Conservation (phyloP, 139 green algal genomes). For the Auxenochlorella pyrenoidosa region DNA sequence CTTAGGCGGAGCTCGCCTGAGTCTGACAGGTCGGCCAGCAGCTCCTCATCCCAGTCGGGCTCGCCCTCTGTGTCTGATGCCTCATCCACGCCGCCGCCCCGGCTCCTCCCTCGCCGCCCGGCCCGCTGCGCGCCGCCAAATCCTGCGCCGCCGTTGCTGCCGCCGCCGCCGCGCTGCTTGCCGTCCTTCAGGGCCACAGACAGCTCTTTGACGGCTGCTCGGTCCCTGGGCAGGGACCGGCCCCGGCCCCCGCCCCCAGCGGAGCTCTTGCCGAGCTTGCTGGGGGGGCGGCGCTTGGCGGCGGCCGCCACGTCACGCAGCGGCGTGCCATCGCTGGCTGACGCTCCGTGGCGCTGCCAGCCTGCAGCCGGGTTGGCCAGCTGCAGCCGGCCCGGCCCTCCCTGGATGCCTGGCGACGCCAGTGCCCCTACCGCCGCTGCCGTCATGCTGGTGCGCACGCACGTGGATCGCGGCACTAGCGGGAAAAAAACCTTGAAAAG, state of each 20-base stretch:
- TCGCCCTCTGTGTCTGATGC: constrained; percentile 39
- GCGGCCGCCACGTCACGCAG: neutral
- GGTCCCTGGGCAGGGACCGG: neutral
- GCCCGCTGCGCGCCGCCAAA: neutral
- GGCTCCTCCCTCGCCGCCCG: neutral
- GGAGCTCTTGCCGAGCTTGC: neutral
- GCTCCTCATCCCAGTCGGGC: constrained; percentile 3
- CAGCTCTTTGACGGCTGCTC: neutral
- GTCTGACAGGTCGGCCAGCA: constrained; percentile 27
- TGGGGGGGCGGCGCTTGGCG: neutral
- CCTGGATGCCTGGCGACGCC: too few species aligned
- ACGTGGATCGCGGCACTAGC: too few species aligned
- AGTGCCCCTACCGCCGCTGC: neutral
- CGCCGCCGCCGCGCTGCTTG: neutral
- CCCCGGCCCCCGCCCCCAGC: constrained; percentile 12
- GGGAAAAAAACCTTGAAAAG: neutral
- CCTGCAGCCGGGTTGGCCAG: neutral
- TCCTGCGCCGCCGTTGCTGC: neutral
- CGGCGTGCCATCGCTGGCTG: neutral
- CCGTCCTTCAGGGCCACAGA: neutral
- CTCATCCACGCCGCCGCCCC: neutral
- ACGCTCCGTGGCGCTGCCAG: neutral
- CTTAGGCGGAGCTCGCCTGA: neutral
- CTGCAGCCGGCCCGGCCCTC: neutral
- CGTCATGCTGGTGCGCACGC: too few species aligned